Conservation (phyloP, 2,329 filamentous ascomycete genomes). For the Monosporascus sp. region DNA sequence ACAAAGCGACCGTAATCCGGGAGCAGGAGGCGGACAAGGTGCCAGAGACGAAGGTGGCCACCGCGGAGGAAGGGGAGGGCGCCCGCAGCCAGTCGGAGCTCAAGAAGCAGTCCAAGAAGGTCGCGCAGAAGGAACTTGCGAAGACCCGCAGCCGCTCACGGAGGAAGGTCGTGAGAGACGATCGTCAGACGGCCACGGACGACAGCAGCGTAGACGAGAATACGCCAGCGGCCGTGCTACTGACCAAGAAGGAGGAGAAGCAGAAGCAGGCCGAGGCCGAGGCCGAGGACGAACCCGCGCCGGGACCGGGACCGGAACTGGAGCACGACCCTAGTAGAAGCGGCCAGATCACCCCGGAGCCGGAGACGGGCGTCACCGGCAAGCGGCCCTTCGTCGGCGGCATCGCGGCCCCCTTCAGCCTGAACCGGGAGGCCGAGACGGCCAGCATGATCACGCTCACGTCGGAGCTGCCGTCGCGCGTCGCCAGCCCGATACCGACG, state of each 20-base stretch:
- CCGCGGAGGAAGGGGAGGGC: slow-evolving; percentile 36
- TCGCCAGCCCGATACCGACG: slow-evolving; percentile 27
- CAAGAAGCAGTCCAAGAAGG: slow-evolving; percentile 29
- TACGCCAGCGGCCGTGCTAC: slow-evolving; percentile 37
- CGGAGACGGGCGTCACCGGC: slow-evolving; percentile 47
- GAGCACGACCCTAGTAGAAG: slow-evolving; percentile 15
- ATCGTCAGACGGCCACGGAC: slow-evolving; percentile 38
- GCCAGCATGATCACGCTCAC: slow-evolving; percentile 66
- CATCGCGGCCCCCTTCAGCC: slow-evolving; percentile 67
- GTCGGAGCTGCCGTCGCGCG: slow-evolving; percentile 33
- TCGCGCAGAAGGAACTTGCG: slow-evolving; percentile 13
- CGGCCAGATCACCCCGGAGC: slow-evolving; percentile 37
- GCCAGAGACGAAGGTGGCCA: slow-evolving; percentile 28
- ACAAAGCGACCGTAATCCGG: slow-evolving; percentile 63
- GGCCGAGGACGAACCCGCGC: slow-evolving; percentile 13
- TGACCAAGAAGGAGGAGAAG: slow-evolving; percentile 35
- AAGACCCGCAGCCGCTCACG: slow-evolving; percentile 36
- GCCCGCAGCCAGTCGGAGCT: slow-evolving; percentile 37
- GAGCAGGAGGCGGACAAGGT: slow-evolving; percentile 46
- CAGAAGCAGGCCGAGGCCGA: slow-evolving; percentile 26
- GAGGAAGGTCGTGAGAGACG: slow-evolving; percentile 43
- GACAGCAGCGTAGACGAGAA: slow-evolving; percentile 27
- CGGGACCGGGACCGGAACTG: not conserved
- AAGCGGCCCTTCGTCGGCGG: slow-evolving; percentile 64
- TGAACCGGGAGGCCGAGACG: slow-evolving; percentile 58